Base-by-base conservation (phyloP, 257 asterid species). In the Solanum acaule region DNA sequence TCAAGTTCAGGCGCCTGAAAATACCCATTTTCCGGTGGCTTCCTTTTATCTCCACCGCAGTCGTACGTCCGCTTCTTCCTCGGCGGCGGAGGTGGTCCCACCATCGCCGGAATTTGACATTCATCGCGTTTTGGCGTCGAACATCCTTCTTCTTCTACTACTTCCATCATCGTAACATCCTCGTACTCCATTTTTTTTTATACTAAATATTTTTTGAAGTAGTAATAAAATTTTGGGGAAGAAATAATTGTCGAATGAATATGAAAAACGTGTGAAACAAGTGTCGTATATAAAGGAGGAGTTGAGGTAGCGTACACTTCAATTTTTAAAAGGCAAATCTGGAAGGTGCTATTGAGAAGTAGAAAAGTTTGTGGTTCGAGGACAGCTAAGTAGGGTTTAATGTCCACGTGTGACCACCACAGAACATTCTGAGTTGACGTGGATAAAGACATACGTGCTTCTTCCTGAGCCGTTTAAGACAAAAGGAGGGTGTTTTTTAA, bases 31-130 rank as follows among this genome's bases (percentile, higher is more conserved):
- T 84, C 82, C 34, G 88, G 90, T 9, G 79, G 33, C 86, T 59
- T 73, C 72, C 27, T 75, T 33, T 56, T 73, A 65, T 75, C 52
- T 84, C 29, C 84, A 0, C 85, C 85, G 75, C 49, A 84, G 1
- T 5, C 44, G 72, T 67, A 35, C 10, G 8, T n/a, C 82, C 49
- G 88, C 82, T 88, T 88, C 90, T 88, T 88, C 85, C 88, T 59
- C 70, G 90, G 90, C 71, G 90, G 88, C 83, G 90, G 81, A 18
- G 90, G 90, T 40, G 90, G 90, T 9, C 0, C 6, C 46, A 11
- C 22, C 81, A 13, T 75, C 82, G 1, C 81, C 29, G 88, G 88
- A 75, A 88, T 88, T 83, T 61, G 88, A 86, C 86, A 85, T 10
- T 34, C 86, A 11, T 76, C 85, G 20, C 87, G 84, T 13, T 85